Evolutionary conservation across 2,329 filamentous ascomycete genomes (phyloP).

Genomic region (Cercospora canescens): DNA sequence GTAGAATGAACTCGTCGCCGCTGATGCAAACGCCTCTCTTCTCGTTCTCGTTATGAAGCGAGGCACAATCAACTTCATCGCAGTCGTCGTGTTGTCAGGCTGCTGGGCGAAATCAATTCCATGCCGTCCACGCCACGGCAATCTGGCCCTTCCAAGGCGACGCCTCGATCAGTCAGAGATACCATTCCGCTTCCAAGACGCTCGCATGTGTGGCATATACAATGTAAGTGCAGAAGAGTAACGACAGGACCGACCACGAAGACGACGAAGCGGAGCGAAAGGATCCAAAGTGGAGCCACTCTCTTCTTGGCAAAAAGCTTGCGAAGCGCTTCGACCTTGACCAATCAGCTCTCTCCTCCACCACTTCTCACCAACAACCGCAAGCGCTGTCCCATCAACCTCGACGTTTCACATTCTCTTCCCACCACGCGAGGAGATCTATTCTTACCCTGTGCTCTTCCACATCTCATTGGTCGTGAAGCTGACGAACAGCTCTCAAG

Average conservation of each 20-base stretch:
- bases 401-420: not conserved
- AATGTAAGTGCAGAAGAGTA: not conserved
- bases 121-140: too few species aligned
- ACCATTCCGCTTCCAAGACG: not conserved
- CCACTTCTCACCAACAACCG: not conserved
- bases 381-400: constrained; percentile 2
- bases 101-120: too few species aligned
- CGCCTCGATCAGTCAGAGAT: not conserved
- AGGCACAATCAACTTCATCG: too few species aligned
- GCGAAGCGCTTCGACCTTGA: constrained; percentile 4
- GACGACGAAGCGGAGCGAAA: not conserved
- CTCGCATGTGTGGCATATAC: not conserved
- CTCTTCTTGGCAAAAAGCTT: not conserved
- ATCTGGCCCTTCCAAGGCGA: too few species aligned
- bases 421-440: not conserved
- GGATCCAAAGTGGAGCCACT: not conserved
- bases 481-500: not conserved
- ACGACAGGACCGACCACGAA: not conserved
- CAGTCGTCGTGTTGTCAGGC: too few species aligned
- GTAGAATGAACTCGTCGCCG: not conserved
- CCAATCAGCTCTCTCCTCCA: constrained; percentile 2
- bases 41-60: not conserved
- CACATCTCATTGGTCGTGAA: not conserved
- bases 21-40: not conserved
- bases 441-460: not conserved